Base-by-base conservation (phyloP, 1,284 basidiomycete genomes). In the Apiotrichum gracile region DNA sequence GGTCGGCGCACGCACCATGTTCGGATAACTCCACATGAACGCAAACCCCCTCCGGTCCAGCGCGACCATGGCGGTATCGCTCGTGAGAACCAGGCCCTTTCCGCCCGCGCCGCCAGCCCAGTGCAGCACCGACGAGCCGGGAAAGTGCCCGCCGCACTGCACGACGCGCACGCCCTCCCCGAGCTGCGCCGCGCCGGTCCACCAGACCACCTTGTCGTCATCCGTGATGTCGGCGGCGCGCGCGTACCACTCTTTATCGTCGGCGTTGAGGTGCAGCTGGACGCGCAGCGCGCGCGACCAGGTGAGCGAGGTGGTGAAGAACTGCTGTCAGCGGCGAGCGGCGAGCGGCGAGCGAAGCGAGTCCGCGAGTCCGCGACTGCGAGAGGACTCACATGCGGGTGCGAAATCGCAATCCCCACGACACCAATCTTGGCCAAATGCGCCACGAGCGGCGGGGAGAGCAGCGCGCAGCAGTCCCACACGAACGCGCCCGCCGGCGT, bases 111-210 rank as follows among this genome's bases (percentile, higher is more conserved):
- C 5, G 52, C 40, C 5, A 60, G 42, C 70, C 74, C 74, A 75
- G 54, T 70, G 53, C 5, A 75, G 60, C 16, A 74, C 60, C 5
- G 58, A 53, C 14, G 74, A 75, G 8, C 74, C 74, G 16, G 67
- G 63, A 37, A 75, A 75, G 55, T 75, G 74, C 73, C 73, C 74
- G 46, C 72, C 72, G 47, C 74, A 75, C 54, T 72, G 65, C 8
- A 73, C 58, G 34, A 74, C 22, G 29, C 54, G 63, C 17, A 75
- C 57, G 9, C 60, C 62, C 13, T 50, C 52, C 1, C 63, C 64
- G 7, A 75, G 29, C 24, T 57, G 40, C 14, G 43, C 42, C 25
- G 62, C 55, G 8, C 59, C 63, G 8, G 45, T 54, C 63, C 67
- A 73, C 58, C 61, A 73, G 6, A 52, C 42, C 12, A 75, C 54